These are phyloP conservation scores for Solanum tacnaense DNA, from an alignment of 257 asterid species.

Conservation along the genomic window DNA sequence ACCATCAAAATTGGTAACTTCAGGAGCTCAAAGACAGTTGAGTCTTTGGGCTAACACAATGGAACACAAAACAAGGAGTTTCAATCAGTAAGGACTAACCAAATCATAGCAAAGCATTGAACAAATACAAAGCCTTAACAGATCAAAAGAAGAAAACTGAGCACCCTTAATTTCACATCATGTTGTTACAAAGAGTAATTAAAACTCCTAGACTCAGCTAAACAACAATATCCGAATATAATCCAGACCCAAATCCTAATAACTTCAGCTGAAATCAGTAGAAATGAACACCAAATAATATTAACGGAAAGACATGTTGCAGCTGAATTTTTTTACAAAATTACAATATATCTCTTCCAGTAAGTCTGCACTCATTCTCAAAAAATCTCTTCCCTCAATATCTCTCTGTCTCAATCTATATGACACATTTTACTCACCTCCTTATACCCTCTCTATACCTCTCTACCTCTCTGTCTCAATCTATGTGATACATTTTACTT, in stretches of 20 bases:
- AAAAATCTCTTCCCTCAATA: neutral
- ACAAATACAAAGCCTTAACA: neutral
- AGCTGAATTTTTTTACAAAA: neutral
- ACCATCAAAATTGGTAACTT: neutral
- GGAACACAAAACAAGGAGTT: neutral
- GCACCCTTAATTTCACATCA: neutral
- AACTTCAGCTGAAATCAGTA: neutral
- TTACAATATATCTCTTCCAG: neutral
- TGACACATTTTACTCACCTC: neutral
- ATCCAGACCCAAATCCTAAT: neutral
- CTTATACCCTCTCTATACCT: neutral
- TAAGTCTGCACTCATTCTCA: neutral
- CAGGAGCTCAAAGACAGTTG: neutral
- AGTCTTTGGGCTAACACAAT: neutral
- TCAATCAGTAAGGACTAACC: neutral
- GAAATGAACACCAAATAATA: neutral
- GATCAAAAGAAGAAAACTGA: neutral
- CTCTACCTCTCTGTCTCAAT: neutral
- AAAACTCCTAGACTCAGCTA: neutral
- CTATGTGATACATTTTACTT: neutral
- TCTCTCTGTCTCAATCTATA: neutral
- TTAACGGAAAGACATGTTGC: neutral
- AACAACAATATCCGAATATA: neutral
- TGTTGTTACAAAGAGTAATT: neutral
- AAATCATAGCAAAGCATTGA: neutral